These are phyloP conservation scores for Colletotrichum echinochloae DNA, from an alignment of 2,329 filamentous ascomycete genomes.

Conservation along the genomic window DNA sequence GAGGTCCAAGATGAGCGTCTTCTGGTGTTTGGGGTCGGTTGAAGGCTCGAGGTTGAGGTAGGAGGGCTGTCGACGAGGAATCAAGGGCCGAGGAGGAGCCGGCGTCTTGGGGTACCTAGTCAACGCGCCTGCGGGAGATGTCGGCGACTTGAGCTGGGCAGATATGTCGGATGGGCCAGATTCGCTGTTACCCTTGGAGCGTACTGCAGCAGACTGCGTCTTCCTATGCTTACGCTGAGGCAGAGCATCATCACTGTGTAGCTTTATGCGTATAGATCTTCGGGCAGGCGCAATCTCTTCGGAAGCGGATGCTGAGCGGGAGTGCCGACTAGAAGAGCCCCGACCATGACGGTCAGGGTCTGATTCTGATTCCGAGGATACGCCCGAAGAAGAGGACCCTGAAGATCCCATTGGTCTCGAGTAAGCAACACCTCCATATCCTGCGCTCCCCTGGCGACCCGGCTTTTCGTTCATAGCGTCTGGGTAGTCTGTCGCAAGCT, in stretches of 20 bases:
- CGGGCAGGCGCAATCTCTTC: conserved; percentile 77
- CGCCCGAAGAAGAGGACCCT: conserved; percentile 70
- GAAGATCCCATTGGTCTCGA: conserved; percentile 51
- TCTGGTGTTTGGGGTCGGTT: conserved; percentile 72
- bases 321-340: conserved; percentile 59
- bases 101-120: conserved; percentile 93
- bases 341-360: conserved; percentile 59
- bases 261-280: conserved; percentile 90
- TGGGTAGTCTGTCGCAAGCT: conserved; percentile 58
- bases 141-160: conserved; percentile 92
- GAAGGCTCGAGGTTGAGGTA: conserved; percentile 75
- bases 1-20: conserved; percentile 94
- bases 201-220: conserved; percentile 62
- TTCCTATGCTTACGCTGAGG: conserved; percentile 79
- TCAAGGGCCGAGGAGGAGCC: conserved; percentile 87
- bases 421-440: conserved; percentile 40
- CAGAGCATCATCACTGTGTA: conserved; percentile 82
- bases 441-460: conserved; percentile 34
- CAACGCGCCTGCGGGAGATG: conserved; percentile 80
- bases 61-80: conserved; percentile 89
- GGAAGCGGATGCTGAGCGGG: conserved; percentile 71
- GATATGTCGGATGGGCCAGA: conserved; percentile 66
- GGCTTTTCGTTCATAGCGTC: conserved; percentile 49
- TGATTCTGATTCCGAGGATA: conserved; percentile 79
- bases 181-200: conserved; percentile 55